phyloP scores from a whole-genome alignment of 805 yeast genomes.

The Cyberlindnera euphorbiiphila region DNA sequence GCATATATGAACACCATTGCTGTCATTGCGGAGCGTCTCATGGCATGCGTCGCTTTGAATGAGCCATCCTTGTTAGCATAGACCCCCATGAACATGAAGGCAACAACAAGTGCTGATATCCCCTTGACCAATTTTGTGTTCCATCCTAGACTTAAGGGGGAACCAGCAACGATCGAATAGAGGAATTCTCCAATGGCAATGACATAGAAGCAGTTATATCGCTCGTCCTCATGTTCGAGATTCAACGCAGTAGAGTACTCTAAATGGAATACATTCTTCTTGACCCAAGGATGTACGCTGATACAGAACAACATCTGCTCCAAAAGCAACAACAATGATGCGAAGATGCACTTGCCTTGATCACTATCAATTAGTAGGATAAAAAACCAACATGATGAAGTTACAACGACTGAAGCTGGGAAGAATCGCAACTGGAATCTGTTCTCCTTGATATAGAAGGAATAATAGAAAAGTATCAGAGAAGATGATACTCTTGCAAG shows the following conservation, averaged over 20 bases:
- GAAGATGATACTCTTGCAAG: slow-evolving; percentile 37
- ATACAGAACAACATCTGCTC: slow-evolving; percentile 39
- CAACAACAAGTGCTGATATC: slow-evolving; percentile 41
- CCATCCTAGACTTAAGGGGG: slow-evolving; percentile 45
- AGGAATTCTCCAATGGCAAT: slow-evolving; percentile 66
- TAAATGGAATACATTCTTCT: slow-evolving; percentile 39
- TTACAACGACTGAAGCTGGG: slow-evolving; percentile 30
- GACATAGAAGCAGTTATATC: slow-evolving; percentile 53
- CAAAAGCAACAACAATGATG: slow-evolving; percentile 36
- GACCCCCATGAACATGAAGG: slow-evolving; percentile 49
- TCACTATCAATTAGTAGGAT: slow-evolving; percentile 43
- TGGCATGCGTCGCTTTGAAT: slow-evolving; percentile 46
- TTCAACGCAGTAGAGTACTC: slow-evolving; percentile 56
- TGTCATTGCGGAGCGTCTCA: slow-evolving; percentile 42
- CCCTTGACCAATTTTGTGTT: slow-evolving; percentile 43
- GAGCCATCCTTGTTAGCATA: slow-evolving; percentile 53
- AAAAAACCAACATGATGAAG: slow-evolving; percentile 44
- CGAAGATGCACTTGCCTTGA: slow-evolving; percentile 43
- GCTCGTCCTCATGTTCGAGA: slow-evolving; percentile 64
- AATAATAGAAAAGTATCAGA: slow-evolving; percentile 32
- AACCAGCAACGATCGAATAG: slow-evolving; percentile 46
- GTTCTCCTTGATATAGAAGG: slow-evolving; percentile 45
- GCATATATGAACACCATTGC: slow-evolving; percentile 44
- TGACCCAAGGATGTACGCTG: slow-evolving; percentile 42
- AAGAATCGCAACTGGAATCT: slow-evolving; percentile 46